These are phyloP conservation scores for Psidium guajava DNA, from an alignment of 345 rosid species.

Conservation along the genomic window DNA sequence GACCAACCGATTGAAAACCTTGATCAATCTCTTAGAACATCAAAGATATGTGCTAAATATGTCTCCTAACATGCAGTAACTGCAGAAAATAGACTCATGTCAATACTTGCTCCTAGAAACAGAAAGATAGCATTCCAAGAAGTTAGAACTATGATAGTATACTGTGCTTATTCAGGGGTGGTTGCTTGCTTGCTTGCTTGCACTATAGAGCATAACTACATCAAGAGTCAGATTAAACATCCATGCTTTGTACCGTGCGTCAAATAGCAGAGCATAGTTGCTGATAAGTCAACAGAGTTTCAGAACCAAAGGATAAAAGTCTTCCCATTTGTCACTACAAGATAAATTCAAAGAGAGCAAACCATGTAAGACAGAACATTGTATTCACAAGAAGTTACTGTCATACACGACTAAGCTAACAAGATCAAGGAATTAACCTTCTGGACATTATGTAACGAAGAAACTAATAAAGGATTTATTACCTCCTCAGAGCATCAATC, in stretches of 20 bases:
- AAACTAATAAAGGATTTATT: neutral
- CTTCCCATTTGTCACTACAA: neutral
- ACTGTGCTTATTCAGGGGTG: neutral
- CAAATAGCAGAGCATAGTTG: neutral
- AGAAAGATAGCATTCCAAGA: neutral
- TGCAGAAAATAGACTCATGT: neutral
- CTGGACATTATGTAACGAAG: neutral
- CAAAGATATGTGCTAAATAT: neutral
- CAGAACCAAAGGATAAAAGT: neutral
- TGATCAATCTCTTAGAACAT: neutral
- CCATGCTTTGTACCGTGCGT: neutral
- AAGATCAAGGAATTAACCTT: neutral
- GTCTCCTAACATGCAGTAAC: neutral
- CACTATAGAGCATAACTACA: neutral
- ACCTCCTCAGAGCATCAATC: slow-evolving; percentile 70
- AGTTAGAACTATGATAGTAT: neutral
- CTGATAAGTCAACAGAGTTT: neutral
- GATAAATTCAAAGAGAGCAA: neutral
- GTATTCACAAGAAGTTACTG: neutral
- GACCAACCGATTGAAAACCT: neutral
- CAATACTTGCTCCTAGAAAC: neutral
- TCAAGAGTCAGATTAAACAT: neutral
- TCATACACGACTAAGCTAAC: neutral
- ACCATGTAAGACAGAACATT: neutral
- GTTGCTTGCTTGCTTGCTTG: neutral